phyloP scores from a whole-genome alignment of 768 basidiomycete species.

The Lyophyllum decastes region DNA sequence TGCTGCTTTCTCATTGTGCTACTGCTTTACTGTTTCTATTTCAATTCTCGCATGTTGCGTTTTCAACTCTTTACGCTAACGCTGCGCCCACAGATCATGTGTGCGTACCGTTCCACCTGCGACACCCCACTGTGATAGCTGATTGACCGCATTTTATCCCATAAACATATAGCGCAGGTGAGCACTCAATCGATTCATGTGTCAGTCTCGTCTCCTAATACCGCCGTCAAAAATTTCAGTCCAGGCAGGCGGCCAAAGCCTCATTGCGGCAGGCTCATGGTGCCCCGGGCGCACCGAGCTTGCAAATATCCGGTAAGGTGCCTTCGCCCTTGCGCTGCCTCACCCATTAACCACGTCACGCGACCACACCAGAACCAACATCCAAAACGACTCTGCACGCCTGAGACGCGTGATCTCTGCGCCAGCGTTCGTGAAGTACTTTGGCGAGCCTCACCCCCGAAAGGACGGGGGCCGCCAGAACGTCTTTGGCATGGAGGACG shows the following conservation, averaged over 20 bases:
- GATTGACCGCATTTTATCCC: background rate
- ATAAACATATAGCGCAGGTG: constrained; percentile 9
- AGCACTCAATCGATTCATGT: background rate
- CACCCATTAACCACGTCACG: background rate
- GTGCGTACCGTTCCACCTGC: constrained; percentile 29
- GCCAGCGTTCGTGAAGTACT: constrained; percentile 72
- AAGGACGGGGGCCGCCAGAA: constrained; percentile 65
- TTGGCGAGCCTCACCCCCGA: constrained; percentile 68
- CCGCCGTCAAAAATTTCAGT: constrained; percentile 37
- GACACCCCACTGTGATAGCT: background rate
- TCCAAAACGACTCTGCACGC: constrained; percentile 58
- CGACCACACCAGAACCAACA: constrained; percentile 50
- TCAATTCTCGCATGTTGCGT: background rate
- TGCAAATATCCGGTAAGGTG: constrained; percentile 62
- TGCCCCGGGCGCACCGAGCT: constrained; percentile 81
- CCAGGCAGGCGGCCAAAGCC: constrained; percentile 62
- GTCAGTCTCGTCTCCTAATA: background rate
- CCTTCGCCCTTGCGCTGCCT: background rate
- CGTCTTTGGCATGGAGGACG: constrained; percentile 87
- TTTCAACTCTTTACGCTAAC: background rate
- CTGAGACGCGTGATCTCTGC: constrained; percentile 68
- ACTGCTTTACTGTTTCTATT: background rate
- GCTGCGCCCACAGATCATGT: constrained; percentile 54
- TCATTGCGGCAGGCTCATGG: constrained; percentile 83
- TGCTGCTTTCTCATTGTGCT: no score